These are phyloP conservation scores for Aureobasidium sp. DNA, from an alignment of 2,329 filamentous ascomycete genomes.

Conservation along the genomic window DNA sequence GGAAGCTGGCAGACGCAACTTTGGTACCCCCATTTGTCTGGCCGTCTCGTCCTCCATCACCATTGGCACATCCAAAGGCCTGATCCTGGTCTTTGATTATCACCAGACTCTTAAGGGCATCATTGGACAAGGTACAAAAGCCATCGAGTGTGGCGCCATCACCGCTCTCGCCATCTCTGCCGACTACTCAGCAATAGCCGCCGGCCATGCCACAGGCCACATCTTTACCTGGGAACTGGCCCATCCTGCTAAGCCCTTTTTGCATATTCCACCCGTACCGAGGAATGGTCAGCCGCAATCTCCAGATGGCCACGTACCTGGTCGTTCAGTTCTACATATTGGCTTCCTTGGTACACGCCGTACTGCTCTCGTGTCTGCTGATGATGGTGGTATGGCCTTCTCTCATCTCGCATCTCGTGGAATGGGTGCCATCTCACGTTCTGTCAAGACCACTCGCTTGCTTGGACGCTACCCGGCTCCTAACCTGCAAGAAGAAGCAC, in stretches of 20 bases:
- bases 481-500: conserved; percentile 52
- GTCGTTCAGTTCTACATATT: conserved; percentile 75
- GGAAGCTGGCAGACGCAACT: conserved; percentile 83
- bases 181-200: conserved; percentile 85
- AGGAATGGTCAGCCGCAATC: conserved; percentile 55
- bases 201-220: conserved; percentile 78
- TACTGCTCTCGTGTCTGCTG: conserved; percentile 89
- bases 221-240: conserved; percentile 97
- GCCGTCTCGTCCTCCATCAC: conserved; percentile 82
- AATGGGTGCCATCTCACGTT: conserved; percentile 73
- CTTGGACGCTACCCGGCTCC: conserved; percentile 81
- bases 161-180: conserved; percentile 85
- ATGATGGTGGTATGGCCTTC: conserved; percentile 95
- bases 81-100: conserved; percentile 94
- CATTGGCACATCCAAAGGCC: conserved; percentile 85
- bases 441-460: conserved; percentile 82
- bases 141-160: conserved; percentile 81
- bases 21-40: conserved; percentile 84
- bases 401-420: conserved; percentile 91
- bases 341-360: conserved; percentile 90
- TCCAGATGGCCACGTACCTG: conserved; percentile 74
- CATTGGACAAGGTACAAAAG: conserved; percentile 87
- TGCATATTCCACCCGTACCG: conserved; percentile 74
- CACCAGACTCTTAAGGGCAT: conserved; percentile 92
- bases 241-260: conserved; percentile 74